Base-by-base conservation (phyloP, 192 early-diverging fungal genomes). In the Diversispora eburnea region DNA sequence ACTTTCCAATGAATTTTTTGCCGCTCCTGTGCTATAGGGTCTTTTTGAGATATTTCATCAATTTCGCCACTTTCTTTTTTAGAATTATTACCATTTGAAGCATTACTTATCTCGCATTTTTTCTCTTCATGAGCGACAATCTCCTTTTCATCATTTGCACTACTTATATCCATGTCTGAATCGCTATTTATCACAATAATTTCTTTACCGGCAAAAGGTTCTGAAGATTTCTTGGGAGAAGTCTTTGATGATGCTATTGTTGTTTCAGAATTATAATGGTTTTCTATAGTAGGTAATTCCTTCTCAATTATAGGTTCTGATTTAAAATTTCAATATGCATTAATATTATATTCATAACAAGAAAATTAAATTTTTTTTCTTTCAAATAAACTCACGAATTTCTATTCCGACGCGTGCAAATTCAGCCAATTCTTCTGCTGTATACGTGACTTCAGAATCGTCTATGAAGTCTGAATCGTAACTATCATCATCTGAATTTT, bases 391-490 rank as follows among this genome's bases (percentile, higher is more conserved):
- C 25, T 33, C 25, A 54, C 51, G 13, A 0, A 54, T 54, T 54
- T 17, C n/a, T 4, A 54, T 54, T 54, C 51, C 51, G 12, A 17
- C 51, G 4, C n/a, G 13, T 54, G 3, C n/a, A 4, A 54, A 17
- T 54, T 54, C 51, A 4, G 51, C 51, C n/a, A 54, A 17, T 54
- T 54, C 51, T 10, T 54, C 51, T 10, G 48, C 8, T 10, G 51
- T 54, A 17, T 54, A 54, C n/a, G 12, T 54, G 2, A 54, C 4
- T 54, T 63, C 61, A 17, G 61, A 46, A 45, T 63, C 61, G 42
- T 63, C 61, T 8, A 63, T 63, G 42, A 63, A 63, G 17, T 63
- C 61, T 17, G 61, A 15, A 15, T 63, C 61, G 43, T 63, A 63
- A n/a, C n/a, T 42, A 13, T 61, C 59, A 41, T 39, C 33, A n/a